Conservation (phyloP, 352 stramenopile genomes). For the Thraustotheca clavata region DNA sequence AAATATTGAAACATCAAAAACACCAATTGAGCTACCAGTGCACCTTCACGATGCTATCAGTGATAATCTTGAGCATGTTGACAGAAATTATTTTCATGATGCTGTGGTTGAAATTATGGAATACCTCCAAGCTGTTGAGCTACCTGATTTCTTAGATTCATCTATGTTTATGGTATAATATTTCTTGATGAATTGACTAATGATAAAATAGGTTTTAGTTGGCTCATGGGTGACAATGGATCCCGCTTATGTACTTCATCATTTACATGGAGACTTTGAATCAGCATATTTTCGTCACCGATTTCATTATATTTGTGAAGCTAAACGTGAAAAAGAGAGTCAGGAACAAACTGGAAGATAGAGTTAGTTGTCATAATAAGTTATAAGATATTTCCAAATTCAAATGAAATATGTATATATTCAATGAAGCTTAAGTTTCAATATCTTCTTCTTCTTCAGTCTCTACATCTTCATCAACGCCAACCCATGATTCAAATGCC, state of each 20-base stretch:
- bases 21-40: conserved; percentile 41
- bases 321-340: not conserved
- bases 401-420: not conserved
- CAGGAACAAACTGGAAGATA: no score
- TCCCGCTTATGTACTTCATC: conserved; percentile 63
- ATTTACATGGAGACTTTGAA: conserved; percentile 69
- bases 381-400: no score
- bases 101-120: conserved; percentile 67
- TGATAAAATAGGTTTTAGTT: conserved; percentile 31
- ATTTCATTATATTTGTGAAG: conserved; percentile 34
- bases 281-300: conserved; percentile 74
- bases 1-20: conserved; percentile 45
- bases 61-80: conserved; percentile 51
- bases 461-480: conserved; percentile 73
- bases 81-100: conserved; percentile 62
- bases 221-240: conserved; percentile 66
- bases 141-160: conserved; percentile 75
- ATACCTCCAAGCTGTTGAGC: conserved; percentile 59
- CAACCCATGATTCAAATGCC: conserved; percentile 81
- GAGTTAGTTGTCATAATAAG: no score
- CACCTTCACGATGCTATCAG: conserved; percentile 40
- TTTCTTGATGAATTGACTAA: not conserved
- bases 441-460: conserved; percentile 26
- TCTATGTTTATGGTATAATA: conserved; percentile 64
- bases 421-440: conserved; percentile 1